Conservation (phyloP, 2,329 filamentous ascomycete genomes). For the Apiospora malaysiana region DNA sequence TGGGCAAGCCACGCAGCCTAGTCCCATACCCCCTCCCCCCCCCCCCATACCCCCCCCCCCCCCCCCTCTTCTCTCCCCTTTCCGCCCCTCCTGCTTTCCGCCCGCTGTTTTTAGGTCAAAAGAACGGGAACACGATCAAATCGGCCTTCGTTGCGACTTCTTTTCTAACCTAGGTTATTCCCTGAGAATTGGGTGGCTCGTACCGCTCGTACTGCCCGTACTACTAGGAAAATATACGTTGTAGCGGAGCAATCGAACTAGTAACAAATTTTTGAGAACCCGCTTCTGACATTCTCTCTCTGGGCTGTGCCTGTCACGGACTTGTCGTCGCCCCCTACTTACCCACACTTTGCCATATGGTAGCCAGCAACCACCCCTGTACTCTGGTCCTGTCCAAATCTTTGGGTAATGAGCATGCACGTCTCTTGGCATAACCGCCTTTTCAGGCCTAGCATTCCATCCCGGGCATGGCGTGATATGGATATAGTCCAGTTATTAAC, state of each 20-base stretch:
- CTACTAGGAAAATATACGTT: not conserved
- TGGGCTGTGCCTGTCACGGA: no score
- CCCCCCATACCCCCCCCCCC: not conserved
- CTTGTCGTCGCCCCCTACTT: not conserved
- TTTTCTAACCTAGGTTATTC: not conserved
- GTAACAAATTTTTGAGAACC: not conserved
- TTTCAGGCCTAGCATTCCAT: not conserved
- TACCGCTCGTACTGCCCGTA: no score
- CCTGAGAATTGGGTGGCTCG: not conserved
- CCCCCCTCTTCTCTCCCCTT: not conserved
- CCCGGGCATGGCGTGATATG: conserved; percentile 9
- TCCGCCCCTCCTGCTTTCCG: not conserved
- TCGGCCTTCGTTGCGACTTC: not conserved
- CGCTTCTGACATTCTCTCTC: not conserved
- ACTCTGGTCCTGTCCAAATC: conserved; percentile 5
- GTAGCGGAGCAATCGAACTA: not conserved
- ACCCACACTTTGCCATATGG: conserved; percentile 10
- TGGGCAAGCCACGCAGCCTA: not conserved
- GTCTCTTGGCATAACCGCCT: not conserved
- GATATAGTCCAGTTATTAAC: not conserved
- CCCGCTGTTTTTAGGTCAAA: not conserved
- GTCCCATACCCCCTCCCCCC: not conserved
- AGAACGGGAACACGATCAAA: not conserved
- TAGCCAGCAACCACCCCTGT: not conserved
- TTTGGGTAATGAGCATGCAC: conserved; percentile 13